Percentiles rank a stretch among this genome's conserved stretches.
Conservation (phyloP, 2,329 filamentous ascomycete genomes). For the Colletotrichum sojae region DNA sequence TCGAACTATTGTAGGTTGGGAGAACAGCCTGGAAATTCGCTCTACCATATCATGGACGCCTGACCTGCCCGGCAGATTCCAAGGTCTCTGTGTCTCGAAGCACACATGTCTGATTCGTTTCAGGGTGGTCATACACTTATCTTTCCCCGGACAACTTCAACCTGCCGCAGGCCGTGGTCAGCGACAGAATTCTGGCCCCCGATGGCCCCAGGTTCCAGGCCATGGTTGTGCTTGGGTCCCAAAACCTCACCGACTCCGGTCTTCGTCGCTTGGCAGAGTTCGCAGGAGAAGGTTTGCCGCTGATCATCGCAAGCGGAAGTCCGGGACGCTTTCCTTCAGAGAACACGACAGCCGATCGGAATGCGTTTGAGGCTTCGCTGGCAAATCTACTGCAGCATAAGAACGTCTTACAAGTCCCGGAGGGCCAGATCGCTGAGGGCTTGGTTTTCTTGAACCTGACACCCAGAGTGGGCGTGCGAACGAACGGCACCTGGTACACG, state of each 20-base stretch:
- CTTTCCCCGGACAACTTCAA: conserved; percentile 60
- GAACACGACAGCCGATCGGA: background rate
- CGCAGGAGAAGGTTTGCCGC: conserved; percentile 56
- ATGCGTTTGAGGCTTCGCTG: background rate
- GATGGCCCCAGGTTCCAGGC: conserved; percentile 58
- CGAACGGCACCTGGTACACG: conserved; percentile 23
- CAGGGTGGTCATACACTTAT: conserved; percentile 60
- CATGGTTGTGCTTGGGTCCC: conserved; percentile 54
- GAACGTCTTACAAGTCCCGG: conserved; percentile 19
- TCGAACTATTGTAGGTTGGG: conserved; percentile 44
- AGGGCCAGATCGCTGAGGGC: background rate
- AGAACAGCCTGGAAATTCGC: conserved; percentile 52
- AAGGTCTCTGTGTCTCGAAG: conserved; percentile 7
- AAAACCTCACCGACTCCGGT: conserved; percentile 53
- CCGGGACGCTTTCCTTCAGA: conserved; percentile 6
- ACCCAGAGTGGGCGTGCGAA: conserved; percentile 9
- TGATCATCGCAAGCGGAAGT: conserved; percentile 51
- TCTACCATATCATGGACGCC: conserved; percentile 55
- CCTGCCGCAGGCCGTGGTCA: conserved; percentile 54
- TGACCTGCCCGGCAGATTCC: conserved; percentile 48
- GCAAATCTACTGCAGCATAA: background rate
- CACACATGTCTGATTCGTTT: background rate
- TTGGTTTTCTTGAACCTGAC: conserved; percentile 9
- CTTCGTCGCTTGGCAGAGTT: conserved; percentile 47
- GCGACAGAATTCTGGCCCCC: conserved; percentile 54